These are phyloP conservation scores for Russula foetens DNA, from an alignment of 768 basidiomycete species.

Conservation along the genomic window DNA sequence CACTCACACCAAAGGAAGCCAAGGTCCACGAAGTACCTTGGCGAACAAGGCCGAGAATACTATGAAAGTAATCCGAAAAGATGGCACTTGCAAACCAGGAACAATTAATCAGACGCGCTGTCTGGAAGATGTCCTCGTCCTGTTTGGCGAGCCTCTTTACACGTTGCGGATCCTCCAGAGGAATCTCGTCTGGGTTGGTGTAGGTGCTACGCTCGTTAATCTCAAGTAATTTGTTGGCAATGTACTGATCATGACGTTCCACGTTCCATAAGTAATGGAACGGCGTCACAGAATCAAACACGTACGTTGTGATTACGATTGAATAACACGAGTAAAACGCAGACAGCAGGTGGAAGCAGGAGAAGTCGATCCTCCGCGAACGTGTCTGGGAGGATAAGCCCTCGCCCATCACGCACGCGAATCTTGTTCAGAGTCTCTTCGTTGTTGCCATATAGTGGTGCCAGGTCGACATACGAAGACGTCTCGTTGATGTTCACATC, in stretches of 20 bases:
- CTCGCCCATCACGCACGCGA: slow-evolving; percentile 52
- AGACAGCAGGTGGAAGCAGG: slow-evolving; percentile 70
- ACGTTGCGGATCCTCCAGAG: slow-evolving; percentile 21
- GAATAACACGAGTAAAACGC: slow-evolving; percentile 75
- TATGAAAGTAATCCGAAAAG: slow-evolving; percentile 79
- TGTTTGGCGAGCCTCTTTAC: slow-evolving; percentile 29
- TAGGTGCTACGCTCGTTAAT: slow-evolving; percentile 73
- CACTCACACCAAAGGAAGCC: slow-evolving; percentile 57
- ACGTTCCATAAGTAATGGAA: not conserved
- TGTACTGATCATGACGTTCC: slow-evolving; percentile 45
- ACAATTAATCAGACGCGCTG: slow-evolving; percentile 67
- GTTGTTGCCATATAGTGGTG: slow-evolving; percentile 74
- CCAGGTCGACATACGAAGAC: slow-evolving; percentile 79
- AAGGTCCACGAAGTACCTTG: slow-evolving; percentile 72
- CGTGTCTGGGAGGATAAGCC: slow-evolving; percentile 56
- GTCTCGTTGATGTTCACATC: slow-evolving; percentile 72
- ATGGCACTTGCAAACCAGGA: slow-evolving; percentile 73
- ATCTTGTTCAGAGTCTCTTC: slow-evolving; percentile 51
- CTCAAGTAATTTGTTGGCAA: slow-evolving; percentile 66
- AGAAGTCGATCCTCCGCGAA: slow-evolving; percentile 77
- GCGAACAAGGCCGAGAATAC: slow-evolving; percentile 71
- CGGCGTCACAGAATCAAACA: slow-evolving; percentile 2
- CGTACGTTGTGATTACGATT: slow-evolving; percentile 83
- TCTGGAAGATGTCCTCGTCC: slow-evolving; percentile 69
- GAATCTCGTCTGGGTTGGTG: slow-evolving; percentile 43